These are phyloP conservation scores for Debaryomyces sp. DNA, from an alignment of 1,139 yeast genomes.

Conservation along the genomic window DNA sequence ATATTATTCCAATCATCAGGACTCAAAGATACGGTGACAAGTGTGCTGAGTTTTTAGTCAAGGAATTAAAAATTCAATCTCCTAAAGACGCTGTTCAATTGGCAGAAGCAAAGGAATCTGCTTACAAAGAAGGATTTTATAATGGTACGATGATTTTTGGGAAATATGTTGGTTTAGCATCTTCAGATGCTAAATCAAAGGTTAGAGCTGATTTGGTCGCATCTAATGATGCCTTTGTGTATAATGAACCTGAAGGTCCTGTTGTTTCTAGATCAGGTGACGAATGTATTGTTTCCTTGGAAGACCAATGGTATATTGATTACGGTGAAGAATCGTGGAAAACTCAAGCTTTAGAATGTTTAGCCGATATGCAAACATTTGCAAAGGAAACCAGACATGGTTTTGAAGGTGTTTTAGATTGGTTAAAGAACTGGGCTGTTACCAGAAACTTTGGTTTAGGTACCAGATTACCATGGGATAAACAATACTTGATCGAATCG, in stretches of 20 bases:
- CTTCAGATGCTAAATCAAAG: conserved; percentile 87
- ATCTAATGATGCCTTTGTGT: conserved; percentile 79
- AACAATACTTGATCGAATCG: conserved; percentile 89
- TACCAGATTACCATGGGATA: conserved; percentile 96
- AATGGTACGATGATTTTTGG: conserved; percentile 84
- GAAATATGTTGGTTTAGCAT: conserved; percentile 83
- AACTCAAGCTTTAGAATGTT: conserved; percentile 79
- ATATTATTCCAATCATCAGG: conserved; percentile 70
- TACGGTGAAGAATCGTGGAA: conserved; percentile 97
- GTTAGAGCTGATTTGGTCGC: conserved; percentile 81
- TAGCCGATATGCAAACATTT: conserved; percentile 76
- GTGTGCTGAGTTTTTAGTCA: conserved; percentile 84
- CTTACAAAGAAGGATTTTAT: conserved; percentile 96
- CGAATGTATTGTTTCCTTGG: conserved; percentile 93
- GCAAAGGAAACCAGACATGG: conserved; percentile 87
- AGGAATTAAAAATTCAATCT: conserved; percentile 87
- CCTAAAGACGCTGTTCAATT: conserved; percentile 89
- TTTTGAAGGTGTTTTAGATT: conserved; percentile 90
- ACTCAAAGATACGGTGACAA: conserved; percentile 88
- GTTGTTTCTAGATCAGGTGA: conserved; percentile 97
- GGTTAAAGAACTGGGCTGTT: conserved; percentile 99
- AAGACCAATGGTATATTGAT: conserved; percentile 98
- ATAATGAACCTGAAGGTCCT: conserved; percentile 90
- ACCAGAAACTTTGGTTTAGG: conserved; percentile 97
- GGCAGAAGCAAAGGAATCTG: conserved; percentile 90